A percentile compares a stretch with the other conserved stretches of the same genome.
These are phyloP conservation scores for Candida glucosophila DNA, from an alignment of 1,139 yeast genomes.

Conservation along the genomic window DNA sequence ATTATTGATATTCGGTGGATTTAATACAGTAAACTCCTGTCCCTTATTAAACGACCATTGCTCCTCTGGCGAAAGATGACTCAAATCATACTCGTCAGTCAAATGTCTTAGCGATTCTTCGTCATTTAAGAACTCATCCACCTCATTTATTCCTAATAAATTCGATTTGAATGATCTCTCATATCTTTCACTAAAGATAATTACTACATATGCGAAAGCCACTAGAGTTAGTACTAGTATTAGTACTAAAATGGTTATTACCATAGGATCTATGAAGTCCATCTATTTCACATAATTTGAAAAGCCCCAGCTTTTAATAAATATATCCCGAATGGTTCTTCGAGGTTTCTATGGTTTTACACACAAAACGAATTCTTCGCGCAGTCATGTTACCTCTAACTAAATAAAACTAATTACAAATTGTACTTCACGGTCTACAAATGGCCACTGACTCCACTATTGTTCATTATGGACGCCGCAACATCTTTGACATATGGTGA, in stretches of 20 bases:
- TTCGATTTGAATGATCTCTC: conserved; percentile 13
- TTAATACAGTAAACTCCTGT: conserved; percentile 22
- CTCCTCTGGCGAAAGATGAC: conserved; percentile 35
- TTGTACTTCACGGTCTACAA: too few relatives aligned
- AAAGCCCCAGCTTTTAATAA: too few relatives aligned
- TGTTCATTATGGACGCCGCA: conserved; percentile 34
- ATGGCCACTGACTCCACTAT: conserved; percentile 27
- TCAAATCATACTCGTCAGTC: conserved; percentile 31
- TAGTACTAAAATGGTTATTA: too few relatives aligned
- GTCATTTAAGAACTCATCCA: conserved; percentile 33
- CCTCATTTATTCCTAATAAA: conserved; percentile 8
- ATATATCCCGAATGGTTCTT: too few relatives aligned
- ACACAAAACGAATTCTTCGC: too few relatives aligned
- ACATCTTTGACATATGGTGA: conserved; percentile 65
- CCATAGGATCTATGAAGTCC: too few relatives aligned
- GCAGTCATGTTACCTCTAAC: too few relatives aligned
- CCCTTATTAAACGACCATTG: conserved; percentile 28
- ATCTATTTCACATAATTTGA: too few relatives aligned
- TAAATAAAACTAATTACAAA: too few relatives aligned
- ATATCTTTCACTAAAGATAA: conserved; percentile 7
- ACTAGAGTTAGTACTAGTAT: not conserved
- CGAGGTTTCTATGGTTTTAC: too few relatives aligned
- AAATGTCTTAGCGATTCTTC: conserved; percentile 29
- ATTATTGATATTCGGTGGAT: conserved; percentile 26
- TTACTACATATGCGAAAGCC: conserved; percentile 9